Evolutionary conservation across 495 filamentous ascomycete genomes (phyloP), one percentile per base, ranked within the genome.

Genomic region (Pseudevernia furfuracea): DNA sequence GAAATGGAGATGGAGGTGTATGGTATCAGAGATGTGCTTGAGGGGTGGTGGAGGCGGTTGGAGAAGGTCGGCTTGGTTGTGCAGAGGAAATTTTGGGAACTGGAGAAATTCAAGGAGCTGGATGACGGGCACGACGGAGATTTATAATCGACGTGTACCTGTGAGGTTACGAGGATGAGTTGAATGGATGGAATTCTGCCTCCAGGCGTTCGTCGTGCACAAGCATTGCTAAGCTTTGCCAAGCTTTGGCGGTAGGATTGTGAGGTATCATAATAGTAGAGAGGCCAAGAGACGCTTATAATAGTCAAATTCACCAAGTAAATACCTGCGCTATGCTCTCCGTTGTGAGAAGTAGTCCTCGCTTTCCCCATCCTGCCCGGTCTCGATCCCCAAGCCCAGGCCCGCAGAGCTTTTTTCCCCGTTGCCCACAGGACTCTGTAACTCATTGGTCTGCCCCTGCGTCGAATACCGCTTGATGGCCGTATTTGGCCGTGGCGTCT

Each of bases 331-430:
- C 32, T 63, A 58, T 43, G 39, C 61, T 58, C 53, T 32, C 43
- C 14, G 44, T 43, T 30, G 32, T 34, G 62, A 64, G 23, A 64
- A 64, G 43, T 64, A 64, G 38, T 64, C 62, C 34, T 49, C 57
- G 28, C 30, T 38, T 3, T 14, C 57, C 17, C 57, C 57, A 8
- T 32, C 41, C 7, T 59, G n/a, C 9, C 44, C 57, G 1, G 30
- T 43, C 25, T 53, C 62, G 9, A 59, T 48, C 1, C 48, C 60
- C 4, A 62, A 19, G 12, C 57, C 62, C 17, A 59, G 10, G 10
- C 57, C 62, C 23, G 30, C 56, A 23, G 39, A 37, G 38, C 62
- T 59, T 15, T 8, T 23, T 4, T 7, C 56, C 30, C 43, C 39
- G 14, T 34, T 63, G 38, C 52, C 21, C 30, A 43, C 37, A 36